phyloP scores from a whole-genome alignment of 208 protist species.

The Plasmodiophora brassicae region DNA sequence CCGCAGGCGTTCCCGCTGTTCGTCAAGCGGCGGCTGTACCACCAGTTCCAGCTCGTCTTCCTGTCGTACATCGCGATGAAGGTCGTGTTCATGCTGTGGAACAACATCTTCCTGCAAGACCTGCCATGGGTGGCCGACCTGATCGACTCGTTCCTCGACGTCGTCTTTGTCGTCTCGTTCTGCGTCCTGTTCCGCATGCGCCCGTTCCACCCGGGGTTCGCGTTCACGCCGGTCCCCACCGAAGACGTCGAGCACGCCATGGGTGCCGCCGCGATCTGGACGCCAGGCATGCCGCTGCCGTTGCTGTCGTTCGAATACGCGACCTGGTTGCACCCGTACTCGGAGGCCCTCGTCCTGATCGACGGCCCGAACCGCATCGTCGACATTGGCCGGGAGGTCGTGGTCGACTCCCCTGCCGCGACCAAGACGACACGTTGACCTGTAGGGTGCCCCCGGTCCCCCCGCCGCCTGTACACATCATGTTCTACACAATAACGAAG shows the following conservation, averaged over 20 bases:
- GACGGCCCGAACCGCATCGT: background rate
- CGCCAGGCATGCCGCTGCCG: background rate
- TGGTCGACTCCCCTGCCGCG: too few species aligned
- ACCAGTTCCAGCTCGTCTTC: background rate
- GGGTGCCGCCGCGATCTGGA: background rate
- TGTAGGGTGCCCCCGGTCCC: too few species aligned
- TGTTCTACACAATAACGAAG: too few species aligned
- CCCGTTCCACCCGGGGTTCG: background rate
- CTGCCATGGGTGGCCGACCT: background rate
- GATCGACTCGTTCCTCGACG: background rate
- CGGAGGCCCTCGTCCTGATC: background rate
- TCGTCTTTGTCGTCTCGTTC: background rate
- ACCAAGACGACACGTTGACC: too few species aligned
- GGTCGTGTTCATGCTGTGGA: constrained; percentile 6
- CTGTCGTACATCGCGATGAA: constrained; percentile 29
- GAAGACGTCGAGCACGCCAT: background rate
- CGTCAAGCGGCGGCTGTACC: background rate
- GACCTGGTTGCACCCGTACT: constrained; percentile 16
- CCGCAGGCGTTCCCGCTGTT: background rate
- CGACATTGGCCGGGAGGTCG: background rate
- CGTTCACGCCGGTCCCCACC: background rate
- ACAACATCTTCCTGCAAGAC: constrained; percentile 12
- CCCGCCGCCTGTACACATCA: too few species aligned
- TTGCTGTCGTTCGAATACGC: background rate
- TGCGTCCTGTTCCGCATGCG: constrained; percentile 10